Evolutionary conservation across 345 rosid genomes (phyloP), one percentile per base, ranked within the genome.

Genomic region (Dimocarpus longan): DNA sequence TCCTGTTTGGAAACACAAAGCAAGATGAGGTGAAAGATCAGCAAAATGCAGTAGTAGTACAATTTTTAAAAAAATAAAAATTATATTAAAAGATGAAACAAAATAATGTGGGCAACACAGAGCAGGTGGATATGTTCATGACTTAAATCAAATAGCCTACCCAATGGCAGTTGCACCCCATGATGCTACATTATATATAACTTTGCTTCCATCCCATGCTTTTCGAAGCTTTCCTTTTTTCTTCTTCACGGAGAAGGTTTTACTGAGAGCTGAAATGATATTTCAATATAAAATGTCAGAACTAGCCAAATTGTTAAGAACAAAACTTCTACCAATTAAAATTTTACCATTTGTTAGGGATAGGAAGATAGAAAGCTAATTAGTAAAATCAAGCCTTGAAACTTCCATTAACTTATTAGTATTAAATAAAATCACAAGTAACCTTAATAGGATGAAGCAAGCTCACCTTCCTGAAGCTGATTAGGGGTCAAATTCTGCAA

Each of bases 121-220:
- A 59, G 42, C 68, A 18, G 62, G 13, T 0, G 2, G 3, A 24
- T 13, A 42, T 19, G 56, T 59, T 60, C 4, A 26, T 4, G 57
- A 42, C 21, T 26, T 24, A 73, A 8, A 26, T n/a, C 18, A 13
- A 76, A 70, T 60, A 65, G 44, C 86, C 44, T 84, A 96, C 99
- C 98, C 99, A 32, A 94, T 85, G 1, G 92, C 98, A 75, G 99
- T 96, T 82, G 97, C 99, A 3, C 98, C 95, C 99, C 99, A 96
- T 21, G 99, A 96, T 43, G 98, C 99, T 54, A 91, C 93, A 22
- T 96, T 94, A 82, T 96, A 96, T 54, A 92, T 71, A 74, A 96
- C 94, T 86, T 93, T 94, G 86, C 99, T 94, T 81, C 99, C 99
- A 42, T 96, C 98, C 99, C 97, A 96, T n/a, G 97, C 99, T 89